Conservation (phyloP, 2,329 filamentous ascomycete species). For the Ramularia collo-cygni region DNA sequence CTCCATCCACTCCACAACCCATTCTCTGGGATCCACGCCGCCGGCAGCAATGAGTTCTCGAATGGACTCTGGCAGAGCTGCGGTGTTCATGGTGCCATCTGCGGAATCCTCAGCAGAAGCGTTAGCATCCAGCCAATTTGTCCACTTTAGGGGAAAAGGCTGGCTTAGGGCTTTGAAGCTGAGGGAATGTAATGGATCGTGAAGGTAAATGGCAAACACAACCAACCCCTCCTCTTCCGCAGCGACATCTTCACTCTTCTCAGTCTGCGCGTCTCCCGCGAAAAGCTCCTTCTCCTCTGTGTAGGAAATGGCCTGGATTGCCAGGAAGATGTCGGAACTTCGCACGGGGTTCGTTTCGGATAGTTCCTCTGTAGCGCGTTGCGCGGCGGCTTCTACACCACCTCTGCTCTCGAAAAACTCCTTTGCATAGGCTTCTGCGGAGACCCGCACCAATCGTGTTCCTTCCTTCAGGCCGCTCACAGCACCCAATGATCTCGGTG, state of each 20-base stretch:
- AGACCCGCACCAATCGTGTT: slow-evolving; percentile 83
- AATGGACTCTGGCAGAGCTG: slow-evolving; percentile 71
- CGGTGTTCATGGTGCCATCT: slow-evolving; percentile 34
- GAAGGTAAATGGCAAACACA: slow-evolving; percentile 69
- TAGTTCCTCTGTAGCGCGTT: slow-evolving; percentile 69
- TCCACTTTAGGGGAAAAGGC: slow-evolving; percentile 75
- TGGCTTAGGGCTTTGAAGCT: slow-evolving; percentile 80
- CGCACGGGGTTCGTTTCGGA: slow-evolving; percentile 84
- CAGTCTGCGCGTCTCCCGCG: slow-evolving; percentile 39
- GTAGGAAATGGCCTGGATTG: slow-evolving; percentile 79
- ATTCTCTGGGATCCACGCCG: slow-evolving; percentile 86
- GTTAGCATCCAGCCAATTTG: slow-evolving; percentile 80
- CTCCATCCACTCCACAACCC: slow-evolving; percentile 97
- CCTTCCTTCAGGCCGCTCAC: slow-evolving; percentile 78
- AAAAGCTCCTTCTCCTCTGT: slow-evolving; percentile 63
- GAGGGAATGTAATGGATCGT: slow-evolving; percentile 88
- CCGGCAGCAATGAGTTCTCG: slow-evolving; percentile 68
- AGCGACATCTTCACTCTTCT: slow-evolving; percentile 8
- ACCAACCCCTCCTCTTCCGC: slow-evolving; percentile 56
- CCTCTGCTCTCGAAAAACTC: slow-evolving; percentile 78
- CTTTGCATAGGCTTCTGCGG: slow-evolving; percentile 76
- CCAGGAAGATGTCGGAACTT: slow-evolving; percentile 88
- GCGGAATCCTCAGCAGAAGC: slow-evolving; percentile 23
- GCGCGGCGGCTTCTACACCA: slow-evolving; percentile 72
- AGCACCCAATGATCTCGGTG: slow-evolving; percentile 67